Evolutionary conservation across 768 basidiomycete species (phyloP), one percentile per base, ranked within the genome.

Genomic region (Mycena vitilis): DNA sequence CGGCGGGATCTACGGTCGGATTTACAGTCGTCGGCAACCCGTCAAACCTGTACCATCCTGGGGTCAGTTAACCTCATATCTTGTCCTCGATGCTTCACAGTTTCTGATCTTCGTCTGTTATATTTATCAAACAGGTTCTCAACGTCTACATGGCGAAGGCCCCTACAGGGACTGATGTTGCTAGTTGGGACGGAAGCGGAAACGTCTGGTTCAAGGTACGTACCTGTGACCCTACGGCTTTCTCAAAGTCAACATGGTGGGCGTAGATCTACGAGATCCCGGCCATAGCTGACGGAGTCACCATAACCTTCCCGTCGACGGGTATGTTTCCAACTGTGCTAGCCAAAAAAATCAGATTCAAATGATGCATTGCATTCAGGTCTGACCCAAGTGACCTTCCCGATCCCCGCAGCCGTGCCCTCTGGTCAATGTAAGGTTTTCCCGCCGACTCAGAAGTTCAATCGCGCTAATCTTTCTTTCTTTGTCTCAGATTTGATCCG

Each of bases 241-340:
- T 2, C 10, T 40, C 15, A 40, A 40, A 2, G 10, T 15, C 10
- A 10, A 40, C 15, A 15, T 40, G 4, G 2, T 40, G 15, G 10
- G 2, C 10, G 12, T 51, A 80, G 78, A 74, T 80, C 40, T 76
- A 75, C 71, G 54, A 81, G 70, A 77, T 80, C 65, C 60, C 72
- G 20, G 77, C 79, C 1, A 69, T 75, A 38, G 78, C 79, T 12
- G 69, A 81, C 73, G 79, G 78, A 51, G 77, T 47, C 16, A 74
- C 72, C n/a, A 80, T 80, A 66, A 73, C 71, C 34, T 81, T 73
- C 69, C 80, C 79, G 9, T 48, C 69, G 12, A 23, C n/a, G 2
- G 48, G 67, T 68, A 8, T 15, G 60, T 52, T 16, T 11, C 13
- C 11, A n/a, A 15, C 53, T 25, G 13, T 42, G 13, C 13, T 2